phyloP scores from a whole-genome alignment of 1,139 yeast genomes.

The Arxiozyma telluris region DNA sequence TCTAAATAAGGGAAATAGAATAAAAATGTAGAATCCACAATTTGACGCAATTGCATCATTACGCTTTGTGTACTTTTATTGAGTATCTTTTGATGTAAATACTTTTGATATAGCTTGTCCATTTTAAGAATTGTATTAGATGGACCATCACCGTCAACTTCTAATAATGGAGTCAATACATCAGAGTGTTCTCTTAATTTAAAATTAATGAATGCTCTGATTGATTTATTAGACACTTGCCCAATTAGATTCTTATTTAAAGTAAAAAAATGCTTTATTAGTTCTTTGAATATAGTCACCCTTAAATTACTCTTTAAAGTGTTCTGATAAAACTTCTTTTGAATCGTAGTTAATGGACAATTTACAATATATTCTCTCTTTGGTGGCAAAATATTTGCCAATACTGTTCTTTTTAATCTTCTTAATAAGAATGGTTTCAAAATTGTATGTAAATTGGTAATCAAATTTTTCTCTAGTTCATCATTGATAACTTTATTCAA shows the following conservation, averaged over 20 bases:
- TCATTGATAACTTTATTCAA: slow-evolving; percentile 41
- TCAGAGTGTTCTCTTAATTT: slow-evolving; percentile 19
- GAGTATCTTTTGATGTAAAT: slow-evolving; percentile 30
- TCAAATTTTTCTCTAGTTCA: slow-evolving; percentile 54
- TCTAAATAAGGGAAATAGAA: slow-evolving; percentile 71
- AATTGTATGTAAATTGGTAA: slow-evolving; percentile 75
- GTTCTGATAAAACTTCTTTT: slow-evolving; percentile 53
- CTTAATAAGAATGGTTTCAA: slow-evolving; percentile 80
- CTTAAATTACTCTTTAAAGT: slow-evolving; percentile 44
- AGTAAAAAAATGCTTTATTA: slow-evolving; percentile 38
- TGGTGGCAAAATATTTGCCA: slow-evolving; percentile 57
- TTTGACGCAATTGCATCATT: slow-evolving; percentile 74
- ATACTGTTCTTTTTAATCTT: slow-evolving; percentile 66
- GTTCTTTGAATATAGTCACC: slow-evolving; percentile 36
- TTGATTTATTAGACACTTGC: slow-evolving; percentile 29
- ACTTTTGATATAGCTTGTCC: slow-evolving; percentile 24
- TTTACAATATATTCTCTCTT: slow-evolving; percentile 82
- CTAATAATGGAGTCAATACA: slow-evolving; percentile 11
- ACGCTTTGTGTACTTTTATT: slow-evolving; percentile 50
- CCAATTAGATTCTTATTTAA: slow-evolving; percentile 33
- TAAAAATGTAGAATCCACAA: slow-evolving; percentile 78
- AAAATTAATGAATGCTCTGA: slow-evolving; percentile 36
- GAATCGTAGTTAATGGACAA: slow-evolving; percentile 55
- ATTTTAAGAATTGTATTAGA: slow-evolving; percentile 15
- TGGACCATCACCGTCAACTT: neutral